Evolutionary conservation across 1,284 basidiomycete genomes (phyloP).

Genomic region (Bjerkandera adusta): DNA sequence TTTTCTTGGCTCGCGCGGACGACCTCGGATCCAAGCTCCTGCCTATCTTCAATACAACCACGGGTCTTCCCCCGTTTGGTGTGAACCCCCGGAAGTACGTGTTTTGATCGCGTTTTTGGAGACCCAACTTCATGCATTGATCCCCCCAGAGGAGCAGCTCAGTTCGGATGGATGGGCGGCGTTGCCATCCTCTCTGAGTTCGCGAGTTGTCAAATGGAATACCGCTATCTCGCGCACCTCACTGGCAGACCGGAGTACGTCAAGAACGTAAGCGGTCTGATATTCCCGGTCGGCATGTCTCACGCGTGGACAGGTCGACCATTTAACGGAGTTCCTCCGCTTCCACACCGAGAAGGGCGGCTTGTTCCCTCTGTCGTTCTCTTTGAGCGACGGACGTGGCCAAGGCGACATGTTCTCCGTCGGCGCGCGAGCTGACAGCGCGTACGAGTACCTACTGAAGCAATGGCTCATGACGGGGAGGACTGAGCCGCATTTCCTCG

Average conservation of each 20-base stretch:
- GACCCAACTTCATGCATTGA: not conserved
- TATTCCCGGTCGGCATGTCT: not conserved
- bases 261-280: constrained; percentile 4
- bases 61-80: constrained; percentile 45
- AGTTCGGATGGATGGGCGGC: constrained; percentile 12
- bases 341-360: constrained; percentile 11
- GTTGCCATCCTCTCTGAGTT: constrained; percentile 36
- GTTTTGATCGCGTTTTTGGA: not conserved
- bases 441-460: constrained; percentile 72
- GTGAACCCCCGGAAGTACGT: constrained; percentile 41
- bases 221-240: constrained; percentile 53
- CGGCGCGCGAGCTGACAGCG: constrained; percentile 62
- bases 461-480: constrained; percentile 61
- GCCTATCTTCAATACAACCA: constrained; percentile 47
- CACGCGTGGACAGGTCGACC: constrained; percentile 6
- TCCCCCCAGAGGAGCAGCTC: constrained; percentile 4
- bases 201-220: constrained; percentile 53
- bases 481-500: constrained; percentile 52
- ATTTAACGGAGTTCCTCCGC: constrained; percentile 10
- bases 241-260: constrained; percentile 38
- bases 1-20: constrained; percentile 46
- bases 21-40: constrained; percentile 46
- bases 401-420: constrained; percentile 36
- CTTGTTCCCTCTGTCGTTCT: constrained; percentile 10
- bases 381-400: constrained; percentile 2